Percentiles rank a stretch among this genome's conserved stretches.
Conservation (phyloP, 192 early-diverging fungal genomes). For the Coemansia sp. region DNA sequence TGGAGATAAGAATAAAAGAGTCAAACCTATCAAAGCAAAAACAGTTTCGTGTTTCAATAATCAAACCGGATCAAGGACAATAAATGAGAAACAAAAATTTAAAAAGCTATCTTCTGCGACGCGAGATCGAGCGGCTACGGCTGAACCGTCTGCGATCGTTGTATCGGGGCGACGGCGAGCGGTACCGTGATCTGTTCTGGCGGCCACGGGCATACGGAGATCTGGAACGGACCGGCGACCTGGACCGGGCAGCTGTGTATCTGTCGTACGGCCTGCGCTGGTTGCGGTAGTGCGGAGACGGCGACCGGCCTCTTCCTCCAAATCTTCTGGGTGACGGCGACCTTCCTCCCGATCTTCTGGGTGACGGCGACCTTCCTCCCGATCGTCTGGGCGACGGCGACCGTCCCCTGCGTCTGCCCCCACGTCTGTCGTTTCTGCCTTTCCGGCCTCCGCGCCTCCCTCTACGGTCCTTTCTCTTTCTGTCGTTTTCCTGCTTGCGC, state of each 20-base stretch:
- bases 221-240: constrained; percentile 34
- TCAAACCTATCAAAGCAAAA: not conserved
- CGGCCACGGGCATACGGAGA: constrained; percentile 26
- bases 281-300: constrained; percentile 33
- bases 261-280: constrained; percentile 13
- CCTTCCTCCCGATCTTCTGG: constrained; percentile 1
- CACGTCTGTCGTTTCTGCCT: too few relatives aligned
- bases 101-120: constrained; percentile 33
- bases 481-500: too few relatives aligned
- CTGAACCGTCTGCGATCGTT: constrained; percentile 24
- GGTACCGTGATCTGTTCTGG: constrained; percentile 11
- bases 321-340: constrained; percentile 14
- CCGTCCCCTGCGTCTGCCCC: constrained; percentile 7
- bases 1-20: too few relatives aligned
- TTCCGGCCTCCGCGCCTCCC: not conserved
- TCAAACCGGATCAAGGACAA: not conserved
- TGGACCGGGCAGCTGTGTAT: constrained; percentile 28
- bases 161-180: constrained; percentile 43
- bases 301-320: constrained; percentile 26
- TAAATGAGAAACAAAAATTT: constrained; percentile 2
- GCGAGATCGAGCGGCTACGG: constrained; percentile 47
- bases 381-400: constrained; percentile 14
- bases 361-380: constrained; percentile 16
- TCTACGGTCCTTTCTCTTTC: not conserved
- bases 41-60: not conserved